These are phyloP conservation scores for Fusarium decemcellulare DNA, from an alignment of 2,329 filamentous ascomycete genomes.

Conservation along the genomic window DNA sequence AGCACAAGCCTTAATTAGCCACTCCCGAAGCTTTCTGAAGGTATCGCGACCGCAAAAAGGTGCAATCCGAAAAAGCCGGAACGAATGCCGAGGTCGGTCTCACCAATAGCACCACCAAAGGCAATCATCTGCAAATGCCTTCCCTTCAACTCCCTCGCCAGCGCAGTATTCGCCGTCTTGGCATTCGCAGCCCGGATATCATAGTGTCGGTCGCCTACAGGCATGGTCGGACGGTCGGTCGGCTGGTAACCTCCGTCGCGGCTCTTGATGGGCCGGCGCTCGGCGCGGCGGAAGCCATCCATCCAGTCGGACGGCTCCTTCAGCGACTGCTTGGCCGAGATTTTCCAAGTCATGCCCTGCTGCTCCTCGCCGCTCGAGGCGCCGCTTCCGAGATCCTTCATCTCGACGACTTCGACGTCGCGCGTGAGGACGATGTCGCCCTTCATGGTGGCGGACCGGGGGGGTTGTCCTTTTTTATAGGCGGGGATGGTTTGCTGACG, in stretches of 20 bases:
- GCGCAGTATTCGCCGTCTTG: conserved; percentile 81
- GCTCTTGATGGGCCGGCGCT: conserved; percentile 33
- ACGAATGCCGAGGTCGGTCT: conserved; percentile 21
- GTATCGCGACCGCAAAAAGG: not conserved
- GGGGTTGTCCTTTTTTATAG: not conserved
- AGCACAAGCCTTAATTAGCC: not conserved
- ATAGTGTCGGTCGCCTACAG: conserved; percentile 61
- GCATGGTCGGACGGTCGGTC: conserved; percentile 23
- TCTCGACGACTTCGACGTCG: conserved; percentile 40
- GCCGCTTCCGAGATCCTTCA: conserved; percentile 21
- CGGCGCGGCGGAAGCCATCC: conserved; percentile 41
- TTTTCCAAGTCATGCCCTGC: conserved; percentile 25
- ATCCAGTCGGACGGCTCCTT: conserved; percentile 37
- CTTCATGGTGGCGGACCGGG: conserved; percentile 24
- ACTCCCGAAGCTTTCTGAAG: not conserved
- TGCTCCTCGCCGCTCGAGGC: conserved; percentile 16
- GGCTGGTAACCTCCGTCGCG: conserved; percentile 41
- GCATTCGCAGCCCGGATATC: conserved; percentile 73
- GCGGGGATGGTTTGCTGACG: not conserved
- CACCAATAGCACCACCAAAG: conserved; percentile 91
- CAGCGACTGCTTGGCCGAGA: conserved; percentile 16
- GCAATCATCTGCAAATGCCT: conserved; percentile 98
- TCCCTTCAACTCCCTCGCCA: conserved; percentile 84
- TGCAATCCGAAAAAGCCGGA: not conserved
- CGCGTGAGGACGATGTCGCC: conserved; percentile 33